Percentiles rank a stretch among this genome's conserved stretches.
Conservation (phyloP, 2,329 filamentous ascomycete genomes). For the Apiospora arundinis region DNA sequence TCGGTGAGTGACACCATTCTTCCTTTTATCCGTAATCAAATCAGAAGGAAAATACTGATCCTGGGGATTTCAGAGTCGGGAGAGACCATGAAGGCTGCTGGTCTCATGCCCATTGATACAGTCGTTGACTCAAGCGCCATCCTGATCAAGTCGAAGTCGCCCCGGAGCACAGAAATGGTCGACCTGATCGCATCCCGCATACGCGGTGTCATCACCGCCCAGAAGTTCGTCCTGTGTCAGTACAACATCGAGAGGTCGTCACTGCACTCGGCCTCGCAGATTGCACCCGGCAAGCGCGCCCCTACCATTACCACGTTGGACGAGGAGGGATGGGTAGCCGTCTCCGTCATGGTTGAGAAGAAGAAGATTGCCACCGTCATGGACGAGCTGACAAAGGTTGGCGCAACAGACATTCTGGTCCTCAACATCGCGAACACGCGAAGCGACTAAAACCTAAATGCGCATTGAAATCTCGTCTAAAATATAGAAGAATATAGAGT, state of each 20-base stretch:
- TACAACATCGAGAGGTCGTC: constrained; percentile 85
- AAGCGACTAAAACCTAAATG: constrained; percentile 25
- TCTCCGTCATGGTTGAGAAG: constrained; percentile 91
- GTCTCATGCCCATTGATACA: constrained; percentile 91
- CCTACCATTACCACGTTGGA: constrained; percentile 91
- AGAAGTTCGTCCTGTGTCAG: constrained; percentile 92
- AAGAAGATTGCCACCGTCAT: constrained; percentile 85
- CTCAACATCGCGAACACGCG: constrained; percentile 78
- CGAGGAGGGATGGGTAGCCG: constrained; percentile 90
- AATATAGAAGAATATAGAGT: constrained; percentile 17
- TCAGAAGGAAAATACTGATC: neutral
- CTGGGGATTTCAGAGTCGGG: constrained; percentile 75
- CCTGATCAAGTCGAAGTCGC: constrained; percentile 86
- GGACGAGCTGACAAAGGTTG: constrained; percentile 79
- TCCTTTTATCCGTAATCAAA: neutral
- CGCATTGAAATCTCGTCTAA: neutral
- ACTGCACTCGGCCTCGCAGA: constrained; percentile 70
- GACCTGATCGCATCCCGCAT: constrained; percentile 87
- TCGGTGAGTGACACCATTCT: constrained; percentile 68
- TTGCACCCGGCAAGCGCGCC: constrained; percentile 93
- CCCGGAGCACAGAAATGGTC: constrained; percentile 80
- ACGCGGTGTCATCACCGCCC: constrained; percentile 90
- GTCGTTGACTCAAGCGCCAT: constrained; percentile 88
- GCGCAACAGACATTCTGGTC: constrained; percentile 85
- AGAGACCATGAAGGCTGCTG: constrained; percentile 96